Evolutionary conservation across 2,329 filamentous ascomycete species (phyloP).

Genomic region (Paecilomyces niveus): DNA sequence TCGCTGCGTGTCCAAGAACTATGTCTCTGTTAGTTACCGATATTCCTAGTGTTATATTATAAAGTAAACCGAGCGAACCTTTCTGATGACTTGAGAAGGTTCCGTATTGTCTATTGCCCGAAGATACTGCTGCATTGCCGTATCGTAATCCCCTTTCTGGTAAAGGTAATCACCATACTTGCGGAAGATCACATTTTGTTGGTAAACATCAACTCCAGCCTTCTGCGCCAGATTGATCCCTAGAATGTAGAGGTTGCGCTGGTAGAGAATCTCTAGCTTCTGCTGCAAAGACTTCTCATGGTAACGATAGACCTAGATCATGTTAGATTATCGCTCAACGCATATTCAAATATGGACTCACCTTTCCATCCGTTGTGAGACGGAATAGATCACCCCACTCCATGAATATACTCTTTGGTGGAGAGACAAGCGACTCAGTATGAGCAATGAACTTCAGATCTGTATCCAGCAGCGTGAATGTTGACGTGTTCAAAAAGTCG

Average conservation of each 20-base stretch:
- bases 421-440: constrained; percentile 73
- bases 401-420: constrained; percentile 71
- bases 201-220: constrained; percentile 66
- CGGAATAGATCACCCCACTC: constrained; percentile 90
- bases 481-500: constrained; percentile 76
- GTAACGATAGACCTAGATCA: constrained; percentile 67
- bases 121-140: constrained; percentile 98
- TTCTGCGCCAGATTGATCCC: constrained; percentile 92
- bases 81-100: constrained; percentile 91
- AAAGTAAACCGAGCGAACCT: constrained; percentile 44
- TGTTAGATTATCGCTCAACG: constrained; percentile 9
- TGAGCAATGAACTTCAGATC: constrained; percentile 86
- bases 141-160: constrained; percentile 91
- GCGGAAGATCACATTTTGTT: constrained; percentile 87
- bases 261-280: constrained; percentile 86
- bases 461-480: constrained; percentile 85
- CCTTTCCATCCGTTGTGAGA: constrained; percentile 88
- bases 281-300: constrained; percentile 87
- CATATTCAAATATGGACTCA: constrained; percentile 30
- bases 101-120: constrained; percentile 94
- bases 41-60: constrained; percentile 17
- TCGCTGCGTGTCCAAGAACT: constrained; percentile 93
- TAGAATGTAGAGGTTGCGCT: constrained; percentile 83
- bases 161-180: constrained; percentile 93
- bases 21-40: constrained; percentile 10